Evolutionary conservation across 1,139 yeast species (phyloP).

Genomic region (Fermentozyma sake): DNA sequence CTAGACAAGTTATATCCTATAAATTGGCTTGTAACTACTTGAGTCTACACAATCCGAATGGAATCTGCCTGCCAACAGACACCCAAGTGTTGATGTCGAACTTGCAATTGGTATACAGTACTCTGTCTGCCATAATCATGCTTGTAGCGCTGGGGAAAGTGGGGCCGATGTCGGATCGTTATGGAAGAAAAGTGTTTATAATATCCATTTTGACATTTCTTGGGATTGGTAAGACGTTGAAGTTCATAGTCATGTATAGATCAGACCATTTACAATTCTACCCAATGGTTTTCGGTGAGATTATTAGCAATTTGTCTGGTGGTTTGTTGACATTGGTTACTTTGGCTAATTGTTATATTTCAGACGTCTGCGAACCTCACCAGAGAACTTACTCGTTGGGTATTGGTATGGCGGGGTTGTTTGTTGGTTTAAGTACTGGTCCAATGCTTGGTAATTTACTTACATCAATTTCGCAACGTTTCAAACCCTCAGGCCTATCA

Average conservation of each 20-base stretch:
- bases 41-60: conserved; percentile 2
- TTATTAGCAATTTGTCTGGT: conserved; percentile 52
- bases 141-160: conserved; percentile 42
- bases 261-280: conserved; percentile 28
- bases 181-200: conserved; percentile 54
- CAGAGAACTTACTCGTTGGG: conserved; percentile 56
- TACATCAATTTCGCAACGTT: neutral
- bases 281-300: conserved; percentile 30
- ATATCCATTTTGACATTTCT: conserved; percentile 22
- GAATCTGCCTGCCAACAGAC: conserved; percentile 25
- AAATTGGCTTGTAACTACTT: conserved; percentile 36
- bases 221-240: conserved; percentile 19
- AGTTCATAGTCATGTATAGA: conserved; percentile 26
- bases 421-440: conserved; percentile 59
- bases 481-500: neutral
- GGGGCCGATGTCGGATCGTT: conserved; percentile 60
- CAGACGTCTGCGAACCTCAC: conserved; percentile 58
- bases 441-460: conserved; percentile 53
- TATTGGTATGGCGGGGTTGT: conserved; percentile 51
- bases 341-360: conserved; percentile 55
- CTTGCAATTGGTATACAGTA: conserved; percentile 26
- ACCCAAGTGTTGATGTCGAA: conserved; percentile 36
- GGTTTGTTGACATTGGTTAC: conserved; percentile 47
- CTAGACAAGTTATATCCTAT: conserved; percentile 29
- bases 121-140: conserved; percentile 26